Percentiles rank a stretch among this genome's conserved stretches.
Evolutionary conservation across 495 filamentous ascomycete genomes (phyloP).

Genomic region (Aspergillus cristatus): DNA sequence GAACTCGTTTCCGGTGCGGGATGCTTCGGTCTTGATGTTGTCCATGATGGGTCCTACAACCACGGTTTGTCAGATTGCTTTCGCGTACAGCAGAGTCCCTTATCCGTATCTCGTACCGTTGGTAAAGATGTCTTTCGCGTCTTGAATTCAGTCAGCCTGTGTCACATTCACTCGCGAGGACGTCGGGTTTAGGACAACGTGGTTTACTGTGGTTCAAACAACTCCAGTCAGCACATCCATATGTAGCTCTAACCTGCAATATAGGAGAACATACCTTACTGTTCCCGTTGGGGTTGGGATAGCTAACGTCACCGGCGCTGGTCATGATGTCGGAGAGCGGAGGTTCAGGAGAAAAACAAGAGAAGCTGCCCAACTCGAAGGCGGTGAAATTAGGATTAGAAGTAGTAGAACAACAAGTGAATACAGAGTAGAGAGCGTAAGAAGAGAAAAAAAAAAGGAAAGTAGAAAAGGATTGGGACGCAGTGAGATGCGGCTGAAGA

Average conservation of each 20-base stretch:
- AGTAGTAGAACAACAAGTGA: too few relatives aligned
- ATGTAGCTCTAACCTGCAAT: constrained; percentile 12
- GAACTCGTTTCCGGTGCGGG: constrained; percentile 65
- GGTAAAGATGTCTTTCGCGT: constrained; percentile 17
- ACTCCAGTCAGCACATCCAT: constrained; percentile 4
- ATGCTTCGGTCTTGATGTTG: constrained; percentile 62
- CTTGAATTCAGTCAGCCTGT: constrained; percentile 16
- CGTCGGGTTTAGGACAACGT: background rate
- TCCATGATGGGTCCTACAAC: constrained; percentile 63
- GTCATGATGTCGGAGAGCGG: too few relatives aligned
- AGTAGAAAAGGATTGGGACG: too few relatives aligned
- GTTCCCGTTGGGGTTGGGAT: constrained; percentile 28
- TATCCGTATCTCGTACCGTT: constrained; percentile 20
- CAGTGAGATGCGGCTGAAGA: too few relatives aligned
- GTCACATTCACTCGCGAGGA: constrained; percentile 4
- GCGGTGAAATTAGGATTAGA: too few relatives aligned
- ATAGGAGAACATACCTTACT: constrained; percentile 35
- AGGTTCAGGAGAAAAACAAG: constrained; percentile 4
- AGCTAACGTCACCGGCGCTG: constrained; percentile 37
- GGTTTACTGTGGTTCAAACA: constrained; percentile 1
- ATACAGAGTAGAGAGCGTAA: too few relatives aligned
- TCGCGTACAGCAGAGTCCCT: too few relatives aligned
- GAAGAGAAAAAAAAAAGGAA: too few relatives aligned
- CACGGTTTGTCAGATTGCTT: constrained; percentile 4
- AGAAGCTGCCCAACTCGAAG: too few relatives aligned